Conservation (phyloP, 192 early-diverging fungal species). For the Lunasporangiospora selenospora region DNA sequence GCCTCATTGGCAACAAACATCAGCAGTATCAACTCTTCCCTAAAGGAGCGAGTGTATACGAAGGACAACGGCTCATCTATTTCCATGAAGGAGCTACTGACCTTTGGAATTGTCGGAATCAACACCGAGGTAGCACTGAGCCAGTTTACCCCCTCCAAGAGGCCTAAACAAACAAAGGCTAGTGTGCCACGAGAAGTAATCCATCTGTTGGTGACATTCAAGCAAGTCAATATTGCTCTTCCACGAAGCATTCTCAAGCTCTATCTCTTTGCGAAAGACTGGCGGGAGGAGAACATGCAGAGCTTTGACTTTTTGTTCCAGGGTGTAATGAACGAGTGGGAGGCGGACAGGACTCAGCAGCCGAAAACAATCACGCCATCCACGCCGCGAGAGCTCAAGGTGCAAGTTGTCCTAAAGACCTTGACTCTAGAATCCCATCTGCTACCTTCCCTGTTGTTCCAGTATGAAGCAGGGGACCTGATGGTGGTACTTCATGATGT, state of each 20-base stretch:
- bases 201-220: conserved; percentile 55
- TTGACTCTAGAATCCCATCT: conserved; percentile 68
- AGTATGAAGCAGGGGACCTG: conserved; percentile 63
- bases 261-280: conserved; percentile 78
- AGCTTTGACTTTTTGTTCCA: conserved; percentile 76
- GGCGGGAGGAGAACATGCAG: conserved; percentile 69
- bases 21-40: conserved; percentile 43
- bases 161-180: conserved; percentile 37
- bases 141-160: conserved; percentile 34
- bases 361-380: conserved; percentile 25
- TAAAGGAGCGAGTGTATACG: conserved; percentile 38
- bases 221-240: conserved; percentile 51
- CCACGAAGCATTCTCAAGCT: conserved; percentile 75
- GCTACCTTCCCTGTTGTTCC: conserved; percentile 64
- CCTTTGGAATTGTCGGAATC: conserved; percentile 50
- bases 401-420: conserved; percentile 66
- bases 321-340: conserved; percentile 72
- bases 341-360: conserved; percentile 51
- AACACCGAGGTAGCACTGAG: conserved; percentile 53
- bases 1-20: conserved; percentile 50
- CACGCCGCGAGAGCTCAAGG: conserved; percentile 56
- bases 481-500: conserved; percentile 58
- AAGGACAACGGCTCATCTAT: conserved; percentile 26
- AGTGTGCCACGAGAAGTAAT: conserved; percentile 47
- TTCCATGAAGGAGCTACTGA: conserved; percentile 45